Evolutionary conservation across 768 basidiomycete genomes (phyloP).

Genomic region (Clitopilus hobsonii): DNA sequence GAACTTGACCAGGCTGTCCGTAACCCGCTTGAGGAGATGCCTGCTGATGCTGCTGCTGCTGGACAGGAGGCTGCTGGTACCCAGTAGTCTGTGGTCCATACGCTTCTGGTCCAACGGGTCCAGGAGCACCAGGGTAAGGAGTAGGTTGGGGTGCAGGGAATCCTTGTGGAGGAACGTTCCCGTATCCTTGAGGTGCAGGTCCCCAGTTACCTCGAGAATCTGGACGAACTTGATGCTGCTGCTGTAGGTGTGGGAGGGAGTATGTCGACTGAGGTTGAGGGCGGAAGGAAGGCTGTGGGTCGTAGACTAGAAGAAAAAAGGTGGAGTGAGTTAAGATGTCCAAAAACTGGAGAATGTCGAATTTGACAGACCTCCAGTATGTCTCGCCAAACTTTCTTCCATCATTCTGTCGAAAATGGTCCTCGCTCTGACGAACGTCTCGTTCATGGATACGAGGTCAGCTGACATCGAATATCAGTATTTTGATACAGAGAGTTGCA

Average conservation of each 20-base stretch:
- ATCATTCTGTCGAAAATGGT: constrained; percentile 92
- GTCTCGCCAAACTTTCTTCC: constrained; percentile 80
- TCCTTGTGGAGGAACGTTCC: constrained; percentile 3
- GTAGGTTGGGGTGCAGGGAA: constrained; percentile 10
- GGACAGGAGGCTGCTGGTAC: constrained; percentile 2
- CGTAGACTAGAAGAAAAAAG: constrained; percentile 1
- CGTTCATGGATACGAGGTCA: constrained; percentile 92
- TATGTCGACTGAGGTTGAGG: constrained; percentile 20
- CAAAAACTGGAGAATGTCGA: neutral
- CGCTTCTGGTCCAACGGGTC: constrained; percentile 15
- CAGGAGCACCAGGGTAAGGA: constrained; percentile 4
- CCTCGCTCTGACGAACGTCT: constrained; percentile 85
- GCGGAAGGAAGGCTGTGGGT: neutral
- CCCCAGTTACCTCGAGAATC: constrained; percentile 15
- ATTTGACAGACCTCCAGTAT: constrained; percentile 50
- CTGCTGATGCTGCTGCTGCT: constrained; percentile 12
- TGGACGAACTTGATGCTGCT: too few relatives aligned
- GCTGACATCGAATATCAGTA: too few relatives aligned
- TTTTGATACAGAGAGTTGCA: too few relatives aligned
- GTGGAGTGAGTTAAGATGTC: constrained; percentile 4
- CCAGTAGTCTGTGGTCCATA: constrained; percentile 2
- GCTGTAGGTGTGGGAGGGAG: constrained; percentile 13
- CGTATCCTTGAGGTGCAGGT: constrained; percentile 11
- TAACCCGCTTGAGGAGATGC: constrained; percentile 8
- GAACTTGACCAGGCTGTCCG: constrained; percentile 12